Evolutionary conservation across 129 eudicot genomes (phyloP).

Genomic region (Heracleum sosnowskyi): DNA sequence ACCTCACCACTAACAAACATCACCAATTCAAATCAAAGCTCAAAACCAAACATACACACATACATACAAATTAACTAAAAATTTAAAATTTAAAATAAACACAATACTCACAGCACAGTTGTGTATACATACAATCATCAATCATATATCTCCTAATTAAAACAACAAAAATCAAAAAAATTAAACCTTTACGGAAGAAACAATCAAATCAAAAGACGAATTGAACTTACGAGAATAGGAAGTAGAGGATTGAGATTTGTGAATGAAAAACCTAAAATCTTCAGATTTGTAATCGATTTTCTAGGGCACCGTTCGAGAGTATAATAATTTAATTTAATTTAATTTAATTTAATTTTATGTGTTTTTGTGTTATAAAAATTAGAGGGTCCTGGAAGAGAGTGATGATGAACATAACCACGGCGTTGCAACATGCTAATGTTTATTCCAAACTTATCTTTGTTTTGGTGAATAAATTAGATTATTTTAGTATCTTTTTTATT

Average conservation of each 20-base stretch:
- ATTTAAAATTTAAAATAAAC: too few relatives aligned
- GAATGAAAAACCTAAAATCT: neutral
- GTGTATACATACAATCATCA: neutral
- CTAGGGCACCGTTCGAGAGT: neutral
- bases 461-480: too few relatives aligned
- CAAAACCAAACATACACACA: neutral
- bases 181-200: too few relatives aligned
- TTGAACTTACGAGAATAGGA: neutral
- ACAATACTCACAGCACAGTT: neutral
- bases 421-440: too few relatives aligned
- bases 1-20: neutral
- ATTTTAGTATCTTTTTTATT: too few relatives aligned
- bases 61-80: neutral
- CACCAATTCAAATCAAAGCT: neutral
- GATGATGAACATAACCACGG: too few relatives aligned
- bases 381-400: too few relatives aligned
- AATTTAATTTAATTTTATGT: too few relatives aligned
- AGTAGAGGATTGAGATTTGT: neutral
- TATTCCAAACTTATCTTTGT: too few relatives aligned
- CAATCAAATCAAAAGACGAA: neutral
- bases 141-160: neutral
- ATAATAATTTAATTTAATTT: too few relatives aligned
- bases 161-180: neutral
- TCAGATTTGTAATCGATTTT: neutral
- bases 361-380: too few relatives aligned